Percentiles rank a stretch among this genome's conserved stretches.
Conservation (phyloP, 2,329 filamentous ascomycete species). For the Colletotrichum camelliae region DNA sequence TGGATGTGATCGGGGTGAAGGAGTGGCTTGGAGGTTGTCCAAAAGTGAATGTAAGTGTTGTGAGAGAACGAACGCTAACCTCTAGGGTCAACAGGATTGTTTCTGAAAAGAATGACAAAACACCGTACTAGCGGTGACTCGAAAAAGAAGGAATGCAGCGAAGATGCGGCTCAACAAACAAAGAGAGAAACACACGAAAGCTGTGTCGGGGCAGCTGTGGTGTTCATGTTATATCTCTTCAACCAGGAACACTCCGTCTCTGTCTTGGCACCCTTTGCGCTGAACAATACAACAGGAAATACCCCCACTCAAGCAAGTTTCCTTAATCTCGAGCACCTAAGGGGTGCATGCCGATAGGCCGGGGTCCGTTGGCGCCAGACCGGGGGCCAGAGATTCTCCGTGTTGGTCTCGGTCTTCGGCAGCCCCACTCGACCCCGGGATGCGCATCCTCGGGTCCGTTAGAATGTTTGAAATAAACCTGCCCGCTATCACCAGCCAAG, state of each 20-base stretch:
- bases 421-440: slow-evolving; percentile 6
- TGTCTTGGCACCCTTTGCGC: not conserved
- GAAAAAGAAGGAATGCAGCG: slow-evolving; percentile 6
- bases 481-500: not conserved
- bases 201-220: not conserved
- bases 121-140: slow-evolving; percentile 14
- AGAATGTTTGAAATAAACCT: slow-evolving; percentile 12
- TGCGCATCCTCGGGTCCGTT: slow-evolving; percentile 7
- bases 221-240: not conserved
- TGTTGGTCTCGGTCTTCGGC: slow-evolving; percentile 13
- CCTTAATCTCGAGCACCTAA: slow-evolving; percentile 5
- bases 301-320: slow-evolving; percentile 6
- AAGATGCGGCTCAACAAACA: not conserved
- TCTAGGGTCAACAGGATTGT: slow-evolving; percentile 1
- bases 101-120: slow-evolving; percentile 13
- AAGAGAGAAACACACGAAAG: not conserved
- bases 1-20: not conserved
- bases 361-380: not conserved
- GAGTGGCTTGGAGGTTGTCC: not conserved
- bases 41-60: not conserved
- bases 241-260: not conserved
- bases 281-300: not conserved
- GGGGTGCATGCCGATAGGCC: not conserved
- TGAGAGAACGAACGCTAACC: slow-evolving; percentile 13
- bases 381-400: not conserved